A percentile compares a stretch with the other conserved stretches of the same genome.
phyloP scores from a whole-genome alignment of 2,329 filamentous ascomycete genomes.

The Ophiostoma himal-ulmi region DNA sequence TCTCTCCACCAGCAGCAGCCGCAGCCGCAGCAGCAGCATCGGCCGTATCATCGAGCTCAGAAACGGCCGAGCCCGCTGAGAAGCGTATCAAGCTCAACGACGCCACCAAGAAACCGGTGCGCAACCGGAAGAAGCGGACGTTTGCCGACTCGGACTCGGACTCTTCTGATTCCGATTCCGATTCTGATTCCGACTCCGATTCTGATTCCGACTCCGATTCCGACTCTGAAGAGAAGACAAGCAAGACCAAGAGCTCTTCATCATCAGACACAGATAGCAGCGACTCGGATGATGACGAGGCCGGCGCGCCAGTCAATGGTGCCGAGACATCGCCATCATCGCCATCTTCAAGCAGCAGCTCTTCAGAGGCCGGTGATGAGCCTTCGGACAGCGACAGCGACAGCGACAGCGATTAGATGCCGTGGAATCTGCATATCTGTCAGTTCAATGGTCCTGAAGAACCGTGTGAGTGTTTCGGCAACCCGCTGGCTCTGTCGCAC shows the following conservation, averaged over 20 bases:
- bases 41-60: not conserved
- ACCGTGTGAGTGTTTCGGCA: not conserved
- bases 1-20: not conserved
- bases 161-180: slow-evolving; percentile 17
- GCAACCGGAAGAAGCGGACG: slow-evolving; percentile 48
- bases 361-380: not conserved
- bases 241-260: not conserved
- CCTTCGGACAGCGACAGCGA: slow-evolving; percentile 6
- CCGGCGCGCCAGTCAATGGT: not conserved
- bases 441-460: not conserved
- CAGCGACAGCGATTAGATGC: slow-evolving; percentile 9
- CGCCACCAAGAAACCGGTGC: slow-evolving; percentile 40
- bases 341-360: not conserved
- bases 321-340: not conserved
- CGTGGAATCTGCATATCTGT: not conserved
- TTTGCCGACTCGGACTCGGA: slow-evolving; percentile 36
- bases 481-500: not conserved
- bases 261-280: slow-evolving; percentile 5
- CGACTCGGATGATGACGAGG: not conserved
- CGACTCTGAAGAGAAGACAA: not conserved
- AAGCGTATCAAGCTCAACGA: slow-evolving; percentile 6
- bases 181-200: slow-evolving; percentile 8
- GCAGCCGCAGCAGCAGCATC: not conserved
- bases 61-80: not conserved
- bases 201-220: not conserved